phyloP scores from a whole-genome alignment of 2,329 filamentous ascomycete genomes.

The Paraconiothyrium brasiliense region DNA sequence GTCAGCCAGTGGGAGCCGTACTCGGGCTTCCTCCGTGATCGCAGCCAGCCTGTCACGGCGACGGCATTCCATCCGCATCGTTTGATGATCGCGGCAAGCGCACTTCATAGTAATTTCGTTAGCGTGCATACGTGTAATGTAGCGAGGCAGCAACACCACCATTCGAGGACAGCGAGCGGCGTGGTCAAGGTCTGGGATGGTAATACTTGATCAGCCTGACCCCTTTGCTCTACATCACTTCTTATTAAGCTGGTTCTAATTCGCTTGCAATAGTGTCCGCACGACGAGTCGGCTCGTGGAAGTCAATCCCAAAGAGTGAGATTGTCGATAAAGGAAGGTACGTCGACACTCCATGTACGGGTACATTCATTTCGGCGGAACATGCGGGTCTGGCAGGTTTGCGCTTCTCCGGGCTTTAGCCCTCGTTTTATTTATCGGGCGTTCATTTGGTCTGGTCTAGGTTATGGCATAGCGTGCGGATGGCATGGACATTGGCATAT shows the following conservation, averaged over 20 bases:
- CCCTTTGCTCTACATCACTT: neutral
- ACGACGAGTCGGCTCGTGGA: neutral
- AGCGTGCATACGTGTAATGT: conserved; percentile 75
- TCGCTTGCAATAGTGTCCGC: neutral
- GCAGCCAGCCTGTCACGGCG: conserved; percentile 81
- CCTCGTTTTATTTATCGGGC: neutral
- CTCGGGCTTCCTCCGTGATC: conserved; percentile 84
- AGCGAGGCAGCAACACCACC: conserved; percentile 23
- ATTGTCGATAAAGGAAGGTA: neutral
- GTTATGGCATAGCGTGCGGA: conserved; percentile 8
- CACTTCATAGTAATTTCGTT: conserved; percentile 86
- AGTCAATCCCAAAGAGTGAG: neutral
- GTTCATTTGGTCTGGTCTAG: neutral
- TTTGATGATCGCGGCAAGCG: conserved; percentile 88
- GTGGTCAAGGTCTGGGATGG: conserved; percentile 49
- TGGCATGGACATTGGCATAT: conserved; percentile 9
- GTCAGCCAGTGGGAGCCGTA: conserved; percentile 90
- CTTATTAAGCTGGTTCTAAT: neutral
- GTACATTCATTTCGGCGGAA: neutral
- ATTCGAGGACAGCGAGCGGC: conserved; percentile 27
- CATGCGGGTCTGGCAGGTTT: neutral
- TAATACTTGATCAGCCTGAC: conserved; percentile 8
- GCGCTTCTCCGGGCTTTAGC: neutral
- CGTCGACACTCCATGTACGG: neutral
- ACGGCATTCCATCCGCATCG: conserved; percentile 96